Base-by-base conservation (phyloP, 2,329 filamentous ascomycete genomes). In the Apiospora pterosperma region DNA sequence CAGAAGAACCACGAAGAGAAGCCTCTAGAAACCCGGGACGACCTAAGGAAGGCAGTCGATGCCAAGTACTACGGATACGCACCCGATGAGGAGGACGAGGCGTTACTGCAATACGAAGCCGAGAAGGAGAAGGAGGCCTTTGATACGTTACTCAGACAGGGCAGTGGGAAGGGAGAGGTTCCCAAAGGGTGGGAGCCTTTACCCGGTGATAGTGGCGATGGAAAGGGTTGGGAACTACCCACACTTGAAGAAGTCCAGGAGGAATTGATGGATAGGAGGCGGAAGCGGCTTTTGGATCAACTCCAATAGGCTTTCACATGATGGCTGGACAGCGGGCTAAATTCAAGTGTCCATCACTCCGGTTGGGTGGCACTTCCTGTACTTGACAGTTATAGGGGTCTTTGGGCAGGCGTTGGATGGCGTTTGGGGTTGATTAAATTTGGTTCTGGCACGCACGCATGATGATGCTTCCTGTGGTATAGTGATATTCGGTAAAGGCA, bases 1-100 rank as follows among this genome's bases (percentile, higher is more conserved):
- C 81, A 83, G 68, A 84, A 83, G 66, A 65, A 78, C n/a, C 81
- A 82, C 61, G 83, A 82, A 3, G 85, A 89, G 66, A 90, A 89
- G 73, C 86, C 88, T 2, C 78, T 88, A 10, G 90, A 92, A 73
- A 85, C 86, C 66, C 84, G 91, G 70, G 87, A 88, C 61, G 91
- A 93, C 71, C 75, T 93, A 70, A 80, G 90, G 66, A 89, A 87
- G 78, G 87, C 90, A 70, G 94, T 99, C 10, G 93, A 99, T 78
- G 96, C 96, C 14, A 91, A 90, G 36, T 99, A 99, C 78, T 99
- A 97, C 77, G 96, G 96, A 44, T 99, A 97, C 77, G 94, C 93
- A 67, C 85, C 94, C 8, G 92, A 94, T 70, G 94, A 98, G 77
- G 96, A 98, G 77, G 93, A 97, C 76, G 92, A 90, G 0, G 88